phyloP scores from a whole-genome alignment of 345 rosid species.

The Mercurialis annua region DNA sequence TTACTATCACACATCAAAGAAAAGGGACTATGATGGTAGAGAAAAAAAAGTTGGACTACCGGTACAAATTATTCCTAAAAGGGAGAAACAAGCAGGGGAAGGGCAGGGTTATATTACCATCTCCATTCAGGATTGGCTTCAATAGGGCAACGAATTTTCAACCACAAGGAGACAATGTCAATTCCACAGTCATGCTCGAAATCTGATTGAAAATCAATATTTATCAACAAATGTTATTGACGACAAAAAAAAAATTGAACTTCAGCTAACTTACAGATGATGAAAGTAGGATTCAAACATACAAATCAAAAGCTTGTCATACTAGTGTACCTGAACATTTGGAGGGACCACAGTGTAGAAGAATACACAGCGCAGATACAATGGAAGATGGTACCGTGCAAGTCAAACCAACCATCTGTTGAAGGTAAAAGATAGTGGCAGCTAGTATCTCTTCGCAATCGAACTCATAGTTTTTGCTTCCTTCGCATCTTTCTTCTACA shows the following conservation, averaged over 20 bases:
- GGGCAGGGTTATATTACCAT: slow-evolving; percentile 52
- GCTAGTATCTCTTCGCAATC: slow-evolving; percentile 44
- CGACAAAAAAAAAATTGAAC: background rate
- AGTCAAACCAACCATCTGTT: slow-evolving; percentile 48
- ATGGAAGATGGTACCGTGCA: slow-evolving; percentile 53
- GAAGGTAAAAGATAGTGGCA: slow-evolving; percentile 52
- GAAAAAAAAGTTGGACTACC: too few relatives aligned
- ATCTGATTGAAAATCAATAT: slow-evolving; percentile 31
- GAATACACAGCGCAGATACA: slow-evolving; percentile 61
- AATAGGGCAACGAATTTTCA: slow-evolving; percentile 53
- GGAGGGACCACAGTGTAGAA: slow-evolving; percentile 37
- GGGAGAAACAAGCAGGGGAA: too few relatives aligned
- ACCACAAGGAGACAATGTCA: slow-evolving; percentile 30
- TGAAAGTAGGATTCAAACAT: background rate
- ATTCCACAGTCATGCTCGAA: slow-evolving; percentile 11
- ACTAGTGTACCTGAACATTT: slow-evolving; percentile 40
- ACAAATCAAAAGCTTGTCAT: background rate
- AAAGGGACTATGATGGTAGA: too few relatives aligned
- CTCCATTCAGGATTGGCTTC: slow-evolving; percentile 80
- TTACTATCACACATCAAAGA: too few relatives aligned
- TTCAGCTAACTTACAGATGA: background rate
- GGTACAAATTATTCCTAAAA: too few relatives aligned
- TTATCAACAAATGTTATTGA: background rate
- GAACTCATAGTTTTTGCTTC: slow-evolving; percentile 22
- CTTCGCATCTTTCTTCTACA: slow-evolving; percentile 27